Conservation (phyloP, 2,329 filamentous ascomycete species). For the Botrytis paeoniae region DNA sequence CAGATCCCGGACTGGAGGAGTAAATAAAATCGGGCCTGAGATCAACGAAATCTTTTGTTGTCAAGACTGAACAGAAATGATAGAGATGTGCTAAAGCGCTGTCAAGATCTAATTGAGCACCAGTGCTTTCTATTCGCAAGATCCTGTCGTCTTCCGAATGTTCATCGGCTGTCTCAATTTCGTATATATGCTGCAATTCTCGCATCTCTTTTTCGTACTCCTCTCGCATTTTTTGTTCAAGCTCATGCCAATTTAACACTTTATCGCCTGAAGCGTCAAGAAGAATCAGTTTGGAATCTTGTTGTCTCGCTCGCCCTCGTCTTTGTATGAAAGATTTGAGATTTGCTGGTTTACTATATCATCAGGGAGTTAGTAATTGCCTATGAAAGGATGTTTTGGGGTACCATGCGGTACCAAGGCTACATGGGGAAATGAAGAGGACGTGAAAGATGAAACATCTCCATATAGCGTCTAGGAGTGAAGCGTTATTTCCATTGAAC, state of each 20-base stretch:
- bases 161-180: slow-evolving; percentile 36
- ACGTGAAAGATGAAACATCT: neutral
- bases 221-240: slow-evolving; percentile 69
- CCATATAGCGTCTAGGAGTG: neutral
- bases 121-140: slow-evolving; percentile 45
- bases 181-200: slow-evolving; percentile 25
- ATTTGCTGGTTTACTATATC: slow-evolving; percentile 50
- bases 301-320: slow-evolving; percentile 61
- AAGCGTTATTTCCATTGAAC: neutral
- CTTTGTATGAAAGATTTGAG: slow-evolving; percentile 64
- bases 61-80: slow-evolving; percentile 71
- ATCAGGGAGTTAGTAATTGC: neutral
- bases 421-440: neutral
- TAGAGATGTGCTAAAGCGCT: slow-evolving; percentile 74
- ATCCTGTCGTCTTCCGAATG: slow-evolving; percentile 33
- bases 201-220: slow-evolving; percentile 40
- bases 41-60: slow-evolving; percentile 56
- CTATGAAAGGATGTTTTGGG: neutral
- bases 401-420: neutral
- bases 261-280: slow-evolving; percentile 23
- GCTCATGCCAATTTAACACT: slow-evolving; percentile 55
- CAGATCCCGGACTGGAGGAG: slow-evolving; percentile 41
- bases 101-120: slow-evolving; percentile 68
- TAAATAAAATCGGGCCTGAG: slow-evolving; percentile 63
- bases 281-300: slow-evolving; percentile 45